Percentiles rank a stretch among this genome's conserved stretches.
These are phyloP conservation scores for Dryas octopetala DNA, from an alignment of 306 rosid genomes.

Conservation along the genomic window DNA sequence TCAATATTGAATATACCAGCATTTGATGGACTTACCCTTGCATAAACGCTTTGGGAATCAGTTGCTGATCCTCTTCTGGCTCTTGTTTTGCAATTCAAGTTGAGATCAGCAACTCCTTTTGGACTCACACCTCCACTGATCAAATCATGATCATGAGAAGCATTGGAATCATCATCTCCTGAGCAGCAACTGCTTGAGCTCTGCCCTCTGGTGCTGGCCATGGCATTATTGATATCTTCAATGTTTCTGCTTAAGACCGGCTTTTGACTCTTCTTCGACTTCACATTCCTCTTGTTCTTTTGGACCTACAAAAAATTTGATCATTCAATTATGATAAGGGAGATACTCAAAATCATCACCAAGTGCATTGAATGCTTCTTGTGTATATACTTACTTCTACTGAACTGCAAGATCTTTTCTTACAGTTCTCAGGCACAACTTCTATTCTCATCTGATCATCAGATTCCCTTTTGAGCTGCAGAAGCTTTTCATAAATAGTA, in stretches of 20 bases:
- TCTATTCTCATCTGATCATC: conserved; percentile 21
- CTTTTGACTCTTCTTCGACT: conserved; percentile 48
- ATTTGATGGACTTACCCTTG: conserved; percentile 49
- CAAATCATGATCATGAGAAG: conserved; percentile 40
- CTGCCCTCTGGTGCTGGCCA: conserved; percentile 37
- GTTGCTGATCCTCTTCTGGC: conserved; percentile 59
- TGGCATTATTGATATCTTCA: conserved; percentile 35
- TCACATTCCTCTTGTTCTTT: conserved; percentile 47
- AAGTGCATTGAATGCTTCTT: not conserved
- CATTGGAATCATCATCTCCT: conserved; percentile 58
- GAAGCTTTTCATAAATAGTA: conserved; percentile 28
- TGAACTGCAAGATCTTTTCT: conserved; percentile 56
- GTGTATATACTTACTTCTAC: conserved; percentile 17
- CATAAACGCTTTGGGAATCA: conserved; percentile 85
- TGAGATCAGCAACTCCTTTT: conserved; percentile 24
- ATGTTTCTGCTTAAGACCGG: conserved; percentile 26
- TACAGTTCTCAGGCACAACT: conserved; percentile 26
- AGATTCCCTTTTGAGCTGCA: conserved; percentile 23
- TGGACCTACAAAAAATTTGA: conserved; percentile 27
- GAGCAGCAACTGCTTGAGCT: conserved; percentile 53
- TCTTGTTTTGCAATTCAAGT: conserved; percentile 48
- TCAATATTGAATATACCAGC: not conserved
- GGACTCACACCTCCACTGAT: conserved; percentile 42
- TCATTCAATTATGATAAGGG: conserved; percentile 12
- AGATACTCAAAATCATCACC: not conserved